Conservation (phyloP, 208 protist genomes). For the Herpetomonas muscarum region DNA sequence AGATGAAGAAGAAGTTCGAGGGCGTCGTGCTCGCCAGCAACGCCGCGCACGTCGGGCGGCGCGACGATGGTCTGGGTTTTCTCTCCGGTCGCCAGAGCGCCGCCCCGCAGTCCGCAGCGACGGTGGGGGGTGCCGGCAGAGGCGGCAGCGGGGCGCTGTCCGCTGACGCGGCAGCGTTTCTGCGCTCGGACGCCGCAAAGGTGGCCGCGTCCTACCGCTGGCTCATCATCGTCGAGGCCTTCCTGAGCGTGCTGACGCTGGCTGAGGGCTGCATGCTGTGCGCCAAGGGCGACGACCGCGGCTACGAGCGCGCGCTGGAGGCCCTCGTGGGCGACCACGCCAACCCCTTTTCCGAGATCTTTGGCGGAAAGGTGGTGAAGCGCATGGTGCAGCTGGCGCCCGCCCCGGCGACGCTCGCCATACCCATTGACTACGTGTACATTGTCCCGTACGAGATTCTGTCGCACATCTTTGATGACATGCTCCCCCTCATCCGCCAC, state of each 20-base stretch:
- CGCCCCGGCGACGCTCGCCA: conserved; percentile 31
- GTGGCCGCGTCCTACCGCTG: conserved; percentile 20
- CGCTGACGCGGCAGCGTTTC: not conserved
- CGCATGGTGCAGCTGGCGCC: conserved; percentile 78
- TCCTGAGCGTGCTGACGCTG: conserved; percentile 63
- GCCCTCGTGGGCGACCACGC: conserved; percentile 60
- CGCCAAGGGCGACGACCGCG: conserved; percentile 56
- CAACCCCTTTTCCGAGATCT: conserved; percentile 13
- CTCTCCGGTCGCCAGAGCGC: not conserved
- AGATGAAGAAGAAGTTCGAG: conserved; percentile 27
- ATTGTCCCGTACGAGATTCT: conserved; percentile 77
- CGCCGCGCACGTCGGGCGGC: not conserved
- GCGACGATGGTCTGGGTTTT: conserved; percentile 12
- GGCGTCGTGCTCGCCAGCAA: not conserved
- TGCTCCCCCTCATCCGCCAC: conserved; percentile 63
- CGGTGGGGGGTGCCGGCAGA: not conserved
- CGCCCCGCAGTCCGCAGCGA: not conserved
- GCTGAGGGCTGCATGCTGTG: conserved; percentile 57
- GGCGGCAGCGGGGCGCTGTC: not conserved
- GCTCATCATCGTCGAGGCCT: conserved; percentile 52
- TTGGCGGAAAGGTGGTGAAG: conserved; percentile 66
- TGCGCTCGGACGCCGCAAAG: not conserved
- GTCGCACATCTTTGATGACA: conserved; percentile 82
- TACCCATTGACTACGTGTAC: conserved; percentile 59
- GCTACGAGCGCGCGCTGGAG: conserved; percentile 69